These are phyloP conservation scores for Penicillium janthinellum DNA, from an alignment of 2,329 filamentous ascomycete species.

Conservation along the genomic window DNA sequence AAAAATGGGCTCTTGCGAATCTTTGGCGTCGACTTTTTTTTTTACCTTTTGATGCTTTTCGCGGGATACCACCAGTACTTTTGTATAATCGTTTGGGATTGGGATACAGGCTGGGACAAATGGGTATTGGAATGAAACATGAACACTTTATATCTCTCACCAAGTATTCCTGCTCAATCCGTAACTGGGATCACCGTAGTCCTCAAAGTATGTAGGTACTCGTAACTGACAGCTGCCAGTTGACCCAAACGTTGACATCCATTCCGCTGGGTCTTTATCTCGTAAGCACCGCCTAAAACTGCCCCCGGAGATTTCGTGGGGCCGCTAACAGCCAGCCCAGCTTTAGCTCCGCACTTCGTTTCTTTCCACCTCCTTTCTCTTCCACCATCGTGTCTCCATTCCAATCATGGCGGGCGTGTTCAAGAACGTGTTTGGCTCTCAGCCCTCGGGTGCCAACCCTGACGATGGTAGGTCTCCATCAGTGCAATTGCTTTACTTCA, in stretches of 20 bases:
- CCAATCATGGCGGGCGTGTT: conserved; percentile 42
- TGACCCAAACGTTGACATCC: background rate
- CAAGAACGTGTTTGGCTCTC: conserved; percentile 44
- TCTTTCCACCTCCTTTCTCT: conserved; percentile 29
- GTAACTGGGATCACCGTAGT: background rate
- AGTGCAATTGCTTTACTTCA: conserved; percentile 1
- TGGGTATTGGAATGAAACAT: conserved; percentile 5
- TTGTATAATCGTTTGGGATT: conserved; percentile 27
- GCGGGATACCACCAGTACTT: conserved; percentile 35
- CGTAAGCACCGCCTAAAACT: conserved; percentile 24
- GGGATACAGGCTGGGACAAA: conserved; percentile 23
- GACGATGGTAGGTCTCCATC: conserved; percentile 39
- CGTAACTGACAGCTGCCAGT: conserved; percentile 3
- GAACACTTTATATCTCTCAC: background rate
- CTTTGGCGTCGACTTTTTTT: conserved; percentile 28
- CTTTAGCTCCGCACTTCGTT: conserved; percentile 29
- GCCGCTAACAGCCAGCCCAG: conserved; percentile 48
- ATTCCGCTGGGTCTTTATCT: conserved; percentile 1
- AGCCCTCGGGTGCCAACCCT: conserved; percentile 32
- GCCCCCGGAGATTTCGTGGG: conserved; percentile 38
- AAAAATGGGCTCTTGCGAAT: conserved; percentile 28
- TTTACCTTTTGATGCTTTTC: conserved; percentile 22
- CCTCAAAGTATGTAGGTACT: too few species aligned
- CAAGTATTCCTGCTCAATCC: background rate
- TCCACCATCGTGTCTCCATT: conserved; percentile 21